Conservation (phyloP, 805 yeast species). For the Phaffomyces thermotolerans region DNA sequence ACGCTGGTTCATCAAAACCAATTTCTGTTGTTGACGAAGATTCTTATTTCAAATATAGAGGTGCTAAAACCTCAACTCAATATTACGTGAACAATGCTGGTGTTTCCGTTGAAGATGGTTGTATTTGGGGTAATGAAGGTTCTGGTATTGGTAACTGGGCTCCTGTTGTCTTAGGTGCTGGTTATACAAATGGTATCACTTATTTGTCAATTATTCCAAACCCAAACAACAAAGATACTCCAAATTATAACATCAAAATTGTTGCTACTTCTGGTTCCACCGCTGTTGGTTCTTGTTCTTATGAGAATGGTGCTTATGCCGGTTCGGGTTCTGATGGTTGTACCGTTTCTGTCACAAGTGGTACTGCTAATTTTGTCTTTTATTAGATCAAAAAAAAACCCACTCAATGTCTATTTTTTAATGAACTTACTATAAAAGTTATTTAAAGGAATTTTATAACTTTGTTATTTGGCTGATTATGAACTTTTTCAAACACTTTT, state of each 20-base stretch:
- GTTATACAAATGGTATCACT: conserved; percentile 56
- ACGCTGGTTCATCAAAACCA: conserved; percentile 56
- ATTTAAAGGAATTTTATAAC: no score
- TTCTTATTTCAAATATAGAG: conserved; percentile 75
- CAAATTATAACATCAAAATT: conserved; percentile 72
- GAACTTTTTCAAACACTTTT: no score
- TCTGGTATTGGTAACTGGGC: conserved; percentile 96
- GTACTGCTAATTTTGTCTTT: conserved; percentile 78
- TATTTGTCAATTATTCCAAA: conserved; percentile 91
- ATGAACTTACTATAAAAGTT: no score
- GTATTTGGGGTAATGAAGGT: conserved; percentile 84
- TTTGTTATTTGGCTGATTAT: no score
- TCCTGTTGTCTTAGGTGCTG: conserved; percentile 92
- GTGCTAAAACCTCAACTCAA: conserved; percentile 83
- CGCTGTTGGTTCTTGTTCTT: conserved; percentile 69
- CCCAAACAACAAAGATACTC: conserved; percentile 72
- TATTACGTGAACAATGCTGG: conserved; percentile 98
- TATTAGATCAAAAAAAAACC: conserved; percentile 27
- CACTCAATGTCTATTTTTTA: no score
- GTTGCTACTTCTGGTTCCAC: conserved; percentile 57
- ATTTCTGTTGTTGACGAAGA: conserved; percentile 76
- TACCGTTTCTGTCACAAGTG: conserved; percentile 83
- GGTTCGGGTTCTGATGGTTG: conserved; percentile 79
- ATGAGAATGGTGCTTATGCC: conserved; percentile 70
- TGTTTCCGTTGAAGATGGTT: conserved; percentile 82